phyloP scores from a whole-genome alignment of 768 basidiomycete species.

The Terana coerulea region DNA sequence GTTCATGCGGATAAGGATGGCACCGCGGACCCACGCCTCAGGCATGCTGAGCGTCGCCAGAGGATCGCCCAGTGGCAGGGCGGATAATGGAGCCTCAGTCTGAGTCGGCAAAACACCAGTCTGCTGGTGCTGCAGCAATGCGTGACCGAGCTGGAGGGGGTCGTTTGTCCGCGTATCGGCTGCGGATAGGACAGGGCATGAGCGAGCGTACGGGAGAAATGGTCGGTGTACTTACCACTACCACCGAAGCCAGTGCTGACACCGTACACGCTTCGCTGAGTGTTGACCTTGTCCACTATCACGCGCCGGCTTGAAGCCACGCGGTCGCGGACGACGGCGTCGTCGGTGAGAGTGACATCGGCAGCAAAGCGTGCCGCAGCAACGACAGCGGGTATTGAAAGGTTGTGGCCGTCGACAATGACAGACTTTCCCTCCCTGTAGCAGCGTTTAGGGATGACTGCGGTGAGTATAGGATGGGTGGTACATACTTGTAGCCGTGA shows the following conservation, averaged over 20 bases:
- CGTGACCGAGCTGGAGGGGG: slow-evolving; percentile 67
- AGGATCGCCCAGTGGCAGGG: slow-evolving; percentile 70
- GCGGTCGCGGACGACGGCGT: slow-evolving; percentile 42
- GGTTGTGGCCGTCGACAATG: slow-evolving; percentile 61
- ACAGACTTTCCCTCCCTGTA: slow-evolving; percentile 60
- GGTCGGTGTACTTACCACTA: slow-evolving; percentile 41
- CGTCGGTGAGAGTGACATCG: slow-evolving; percentile 46
- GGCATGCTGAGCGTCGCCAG: slow-evolving; percentile 72
- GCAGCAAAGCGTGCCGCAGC: slow-evolving; percentile 66
- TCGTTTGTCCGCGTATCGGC: slow-evolving; percentile 81
- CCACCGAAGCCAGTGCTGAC: slow-evolving; percentile 87
- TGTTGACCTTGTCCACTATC: slow-evolving; percentile 62
- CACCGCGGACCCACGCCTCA: slow-evolving; percentile 83
- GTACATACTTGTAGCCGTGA: slow-evolving; percentile 55
- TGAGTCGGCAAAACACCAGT: slow-evolving; percentile 68
- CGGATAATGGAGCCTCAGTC: slow-evolving; percentile 40
- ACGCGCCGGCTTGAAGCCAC: slow-evolving; percentile 62
- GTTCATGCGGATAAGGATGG: slow-evolving; percentile 85
- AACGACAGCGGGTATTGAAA: slow-evolving; percentile 76
- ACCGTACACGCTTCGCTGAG: slow-evolving; percentile 74
- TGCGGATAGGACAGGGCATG: slow-evolving; percentile 22
- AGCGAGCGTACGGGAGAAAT: slow-evolving; percentile 12
- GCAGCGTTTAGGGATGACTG: background rate
- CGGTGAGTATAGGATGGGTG: background rate
- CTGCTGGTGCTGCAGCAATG: slow-evolving; percentile 85